Conservation (phyloP, 306 rosid species). For the Dryas drummondii region DNA sequence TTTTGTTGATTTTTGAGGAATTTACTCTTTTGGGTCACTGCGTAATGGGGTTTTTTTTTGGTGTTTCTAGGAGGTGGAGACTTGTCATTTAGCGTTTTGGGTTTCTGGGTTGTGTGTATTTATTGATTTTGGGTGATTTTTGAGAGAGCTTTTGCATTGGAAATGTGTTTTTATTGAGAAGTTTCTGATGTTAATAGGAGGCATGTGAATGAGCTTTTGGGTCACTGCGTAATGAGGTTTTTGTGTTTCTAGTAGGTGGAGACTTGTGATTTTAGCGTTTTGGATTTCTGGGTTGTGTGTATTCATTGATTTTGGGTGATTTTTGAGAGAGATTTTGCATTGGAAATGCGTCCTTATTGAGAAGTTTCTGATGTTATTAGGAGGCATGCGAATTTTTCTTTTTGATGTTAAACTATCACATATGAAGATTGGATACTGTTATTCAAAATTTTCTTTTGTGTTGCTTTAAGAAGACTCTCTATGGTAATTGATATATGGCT, state of each 20-base stretch:
- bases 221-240: background rate
- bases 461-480: background rate
- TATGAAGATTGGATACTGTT: background rate
- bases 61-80: conserved; percentile 13
- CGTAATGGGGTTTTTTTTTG: background rate
- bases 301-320: conserved; percentile 1
- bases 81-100: conserved; percentile 8
- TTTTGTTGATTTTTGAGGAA: background rate
- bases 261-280: conserved; percentile 21
- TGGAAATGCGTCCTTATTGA: background rate
- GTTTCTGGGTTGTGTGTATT: conserved; percentile 16
- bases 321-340: background rate
- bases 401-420: background rate
- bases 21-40: background rate
- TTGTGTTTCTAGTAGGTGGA: background rate
- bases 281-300: conserved; percentile 17
- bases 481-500: background rate
- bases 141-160: background rate
- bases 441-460: background rate
- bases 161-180: background rate
- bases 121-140: conserved; percentile 6
- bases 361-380: background rate
- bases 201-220: background rate
- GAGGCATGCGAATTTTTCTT: background rate
- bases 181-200: background rate